These are phyloP conservation scores for Lactarius trivialis DNA, from an alignment of 768 basidiomycete species.

Conservation along the genomic window DNA sequence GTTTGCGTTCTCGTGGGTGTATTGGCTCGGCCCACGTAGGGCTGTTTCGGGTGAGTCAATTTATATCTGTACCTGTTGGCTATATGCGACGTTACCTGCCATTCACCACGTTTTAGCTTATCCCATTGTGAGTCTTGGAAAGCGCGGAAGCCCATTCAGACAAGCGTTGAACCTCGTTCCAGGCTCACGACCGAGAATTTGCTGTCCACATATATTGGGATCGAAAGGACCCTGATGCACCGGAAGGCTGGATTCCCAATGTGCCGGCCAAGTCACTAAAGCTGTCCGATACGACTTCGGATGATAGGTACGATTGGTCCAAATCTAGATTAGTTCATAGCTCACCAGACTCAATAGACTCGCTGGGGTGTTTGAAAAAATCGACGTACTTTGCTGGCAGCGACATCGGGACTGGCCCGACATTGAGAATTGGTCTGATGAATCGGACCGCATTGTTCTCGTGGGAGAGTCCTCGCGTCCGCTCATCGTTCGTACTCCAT, in stretches of 20 bases:
- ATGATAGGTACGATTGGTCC: slow-evolving; percentile 6
- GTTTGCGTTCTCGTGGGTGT: slow-evolving; percentile 6
- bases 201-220: slow-evolving; percentile 16
- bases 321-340: neutral
- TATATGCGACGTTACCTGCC: neutral
- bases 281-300: neutral
- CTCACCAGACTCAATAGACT: slow-evolving; percentile 11
- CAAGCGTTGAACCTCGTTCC: neutral
- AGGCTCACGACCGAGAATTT: slow-evolving; percentile 10
- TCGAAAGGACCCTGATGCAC: slow-evolving; percentile 11
- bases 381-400: slow-evolving; percentile 12
- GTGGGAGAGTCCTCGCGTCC: slow-evolving; percentile 21
- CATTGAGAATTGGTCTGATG: slow-evolving; percentile 22
- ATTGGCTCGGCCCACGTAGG: slow-evolving; percentile 18
- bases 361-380: slow-evolving; percentile 2
- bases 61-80: neutral
- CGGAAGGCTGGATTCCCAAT: slow-evolving; percentile 18
- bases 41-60: slow-evolving; percentile 12
- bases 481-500: slow-evolving; percentile 10
- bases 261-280: slow-evolving; percentile 1
- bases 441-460: slow-evolving; percentile 17
- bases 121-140: slow-evolving; percentile 15
- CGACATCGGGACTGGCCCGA: slow-evolving; percentile 12
- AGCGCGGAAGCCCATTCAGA: neutral
- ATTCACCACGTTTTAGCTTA: slow-evolving; percentile 10